Conservation (phyloP, 352 stramenopile species). For the Phytophthora pseudosyringae region DNA sequence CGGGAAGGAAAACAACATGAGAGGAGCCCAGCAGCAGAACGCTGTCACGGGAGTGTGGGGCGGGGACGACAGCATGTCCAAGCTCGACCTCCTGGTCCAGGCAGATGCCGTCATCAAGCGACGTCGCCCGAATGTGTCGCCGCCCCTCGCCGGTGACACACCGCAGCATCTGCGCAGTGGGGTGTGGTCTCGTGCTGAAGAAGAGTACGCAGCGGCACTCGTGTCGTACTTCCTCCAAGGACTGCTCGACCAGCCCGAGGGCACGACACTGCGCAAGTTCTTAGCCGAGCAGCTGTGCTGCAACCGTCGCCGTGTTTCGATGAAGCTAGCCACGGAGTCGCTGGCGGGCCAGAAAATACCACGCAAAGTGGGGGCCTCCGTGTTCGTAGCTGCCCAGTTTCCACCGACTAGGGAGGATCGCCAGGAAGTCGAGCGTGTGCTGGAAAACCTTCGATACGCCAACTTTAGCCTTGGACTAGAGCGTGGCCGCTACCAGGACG, state of each 20-base stretch:
- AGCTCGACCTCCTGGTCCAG: conserved; percentile 67
- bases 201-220: conserved; percentile 67
- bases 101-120: conserved; percentile 67
- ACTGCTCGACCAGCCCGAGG: conserved; percentile 52
- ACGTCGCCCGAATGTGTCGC: conserved; percentile 7
- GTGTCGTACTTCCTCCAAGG: conserved; percentile 74
- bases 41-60: not conserved
- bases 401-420: conserved; percentile 38
- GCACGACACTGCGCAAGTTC: conserved; percentile 75
- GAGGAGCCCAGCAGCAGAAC: too few species aligned
- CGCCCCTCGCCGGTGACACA: conserved; percentile 20
- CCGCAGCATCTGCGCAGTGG: conserved; percentile 54
- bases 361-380: conserved; percentile 65
- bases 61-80: conserved; percentile 40
- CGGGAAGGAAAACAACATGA: too few species aligned
- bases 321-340: conserved; percentile 72
- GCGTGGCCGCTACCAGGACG: conserved; percentile 14
- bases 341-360: conserved; percentile 68
- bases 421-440: conserved; percentile 38
- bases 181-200: conserved; percentile 70
- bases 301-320: conserved; percentile 69
- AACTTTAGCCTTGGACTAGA: conserved; percentile 40
- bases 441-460: conserved; percentile 42
- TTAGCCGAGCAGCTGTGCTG: conserved; percentile 70
- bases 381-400: conserved; percentile 56